Evolutionary conservation across 441 rosid genomes (phyloP).

Genomic region (Dalechampia spathulata): DNA sequence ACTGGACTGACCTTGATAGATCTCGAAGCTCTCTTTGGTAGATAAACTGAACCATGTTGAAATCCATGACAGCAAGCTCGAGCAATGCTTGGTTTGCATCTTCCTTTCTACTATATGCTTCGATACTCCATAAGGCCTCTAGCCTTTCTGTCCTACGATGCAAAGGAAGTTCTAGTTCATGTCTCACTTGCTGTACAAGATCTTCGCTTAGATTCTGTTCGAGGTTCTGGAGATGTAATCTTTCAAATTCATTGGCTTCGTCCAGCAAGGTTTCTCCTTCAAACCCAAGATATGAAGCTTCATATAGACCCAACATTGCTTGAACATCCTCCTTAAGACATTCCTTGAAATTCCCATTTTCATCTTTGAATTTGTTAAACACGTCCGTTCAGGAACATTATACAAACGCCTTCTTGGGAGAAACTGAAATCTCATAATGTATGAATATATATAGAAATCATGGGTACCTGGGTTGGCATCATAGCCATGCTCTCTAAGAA

Average conservation of each 20-base stretch:
- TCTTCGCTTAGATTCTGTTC: background rate
- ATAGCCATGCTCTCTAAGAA: too few relatives aligned
- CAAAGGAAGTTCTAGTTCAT: constrained; percentile 31
- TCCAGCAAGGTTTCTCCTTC: constrained; percentile 23
- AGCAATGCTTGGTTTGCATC: constrained; percentile 17
- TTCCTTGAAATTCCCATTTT: constrained; percentile 13
- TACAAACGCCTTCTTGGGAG: too few relatives aligned
- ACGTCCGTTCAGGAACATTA: constrained; percentile 19
- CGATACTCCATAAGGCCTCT: constrained; percentile 31
- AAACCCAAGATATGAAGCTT: constrained; percentile 18
- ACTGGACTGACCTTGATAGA: constrained; percentile 9
- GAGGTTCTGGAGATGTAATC: constrained; percentile 12
- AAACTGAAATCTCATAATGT: too few relatives aligned
- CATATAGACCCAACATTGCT: constrained; percentile 23
- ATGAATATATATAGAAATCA: too few relatives aligned
- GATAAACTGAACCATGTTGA: constrained; percentile 24
- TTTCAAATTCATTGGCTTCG: constrained; percentile 15
- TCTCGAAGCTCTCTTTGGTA: constrained; percentile 25
- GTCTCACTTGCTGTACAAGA: constrained; percentile 10
- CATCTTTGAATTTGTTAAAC: constrained; percentile 23
- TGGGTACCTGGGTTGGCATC: too few relatives aligned
- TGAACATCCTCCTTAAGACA: constrained; percentile 5
- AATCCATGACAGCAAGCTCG: constrained; percentile 30
- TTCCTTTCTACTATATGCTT: constrained; percentile 12
- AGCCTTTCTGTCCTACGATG: constrained; percentile 22